A percentile compares a stretch with the other conserved stretches of the same genome.
Conservation (phyloP, 2,329 filamentous ascomycete genomes). For the Paecilomyces formosus region DNA sequence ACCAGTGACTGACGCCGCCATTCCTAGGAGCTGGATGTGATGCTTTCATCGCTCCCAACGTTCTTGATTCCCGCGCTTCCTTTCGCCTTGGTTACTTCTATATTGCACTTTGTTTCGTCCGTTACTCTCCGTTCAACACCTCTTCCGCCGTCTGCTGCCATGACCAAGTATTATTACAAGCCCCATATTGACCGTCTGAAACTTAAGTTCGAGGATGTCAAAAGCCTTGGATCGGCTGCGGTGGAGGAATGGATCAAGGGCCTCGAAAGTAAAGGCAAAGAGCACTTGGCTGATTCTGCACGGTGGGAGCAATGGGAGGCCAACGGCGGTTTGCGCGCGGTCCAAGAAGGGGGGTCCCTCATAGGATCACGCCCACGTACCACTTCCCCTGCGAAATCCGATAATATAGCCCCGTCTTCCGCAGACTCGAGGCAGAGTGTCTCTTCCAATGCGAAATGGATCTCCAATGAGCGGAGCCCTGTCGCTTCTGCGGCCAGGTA, state of each 20-base stretch:
- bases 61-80: conserved; percentile 62
- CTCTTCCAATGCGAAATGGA: conserved; percentile 4
- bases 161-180: conserved; percentile 61
- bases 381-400: conserved; percentile 1
- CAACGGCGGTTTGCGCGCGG: conserved; percentile 22
- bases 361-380: background rate
- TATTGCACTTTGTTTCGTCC: conserved; percentile 54
- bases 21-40: conserved; percentile 60
- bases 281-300: conserved; percentile 52
- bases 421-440: background rate
- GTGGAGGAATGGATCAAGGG: conserved; percentile 76
- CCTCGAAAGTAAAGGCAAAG: conserved; percentile 55
- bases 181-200: conserved; percentile 56
- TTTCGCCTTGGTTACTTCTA: conserved; percentile 57
- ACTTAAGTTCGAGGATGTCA: conserved; percentile 56
- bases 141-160: conserved; percentile 40
- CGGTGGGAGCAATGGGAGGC: conserved; percentile 71
- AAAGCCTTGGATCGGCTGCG: conserved; percentile 58
- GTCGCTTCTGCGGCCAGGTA: conserved; percentile 2
- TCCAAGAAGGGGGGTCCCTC: conserved; percentile 11
- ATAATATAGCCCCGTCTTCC: background rate
- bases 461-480: conserved; percentile 1
- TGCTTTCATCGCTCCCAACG: conserved; percentile 56
- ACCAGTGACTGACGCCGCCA: conserved; percentile 15
- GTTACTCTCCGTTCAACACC: conserved; percentile 46